A percentile compares a stretch with the other conserved stretches of the same genome.
Conservation (phyloP, 148 eudicot species). For the Polygonum maritimum region DNA sequence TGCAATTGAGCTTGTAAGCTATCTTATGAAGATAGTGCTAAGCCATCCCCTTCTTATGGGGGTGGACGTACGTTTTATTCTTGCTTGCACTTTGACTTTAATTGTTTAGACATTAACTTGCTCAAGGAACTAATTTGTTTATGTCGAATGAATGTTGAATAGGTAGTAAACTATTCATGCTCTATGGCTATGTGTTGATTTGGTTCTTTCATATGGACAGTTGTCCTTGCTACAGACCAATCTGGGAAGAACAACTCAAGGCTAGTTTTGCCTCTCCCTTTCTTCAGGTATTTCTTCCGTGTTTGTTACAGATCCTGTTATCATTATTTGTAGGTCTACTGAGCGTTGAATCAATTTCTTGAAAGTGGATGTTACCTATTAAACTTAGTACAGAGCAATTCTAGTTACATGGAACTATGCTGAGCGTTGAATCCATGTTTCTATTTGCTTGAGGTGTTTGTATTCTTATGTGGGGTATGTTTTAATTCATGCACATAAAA, state of each 20-base stretch:
- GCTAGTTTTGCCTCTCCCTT: constrained; percentile 77
- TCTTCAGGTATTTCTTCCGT: constrained; percentile 47
- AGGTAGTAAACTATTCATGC: neutral
- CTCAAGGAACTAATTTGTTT: neutral
- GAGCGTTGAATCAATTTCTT: neutral
- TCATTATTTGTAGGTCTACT: neutral
- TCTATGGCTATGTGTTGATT: neutral
- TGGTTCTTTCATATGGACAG: constrained; percentile 38
- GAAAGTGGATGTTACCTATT: neutral
- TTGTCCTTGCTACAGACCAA: constrained; percentile 69
- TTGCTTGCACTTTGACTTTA: neutral
- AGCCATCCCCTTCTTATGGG: neutral
- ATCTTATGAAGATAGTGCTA: neutral
- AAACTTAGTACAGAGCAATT: neutral
- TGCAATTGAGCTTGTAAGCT: neutral
- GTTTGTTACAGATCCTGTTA: neutral
- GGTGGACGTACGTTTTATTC: neutral
- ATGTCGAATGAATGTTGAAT: neutral
- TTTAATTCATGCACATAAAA: too few species aligned
- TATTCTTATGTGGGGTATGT: too few species aligned
- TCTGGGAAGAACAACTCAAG: constrained; percentile 90
- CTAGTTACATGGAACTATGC: neutral
- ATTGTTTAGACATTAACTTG: neutral
- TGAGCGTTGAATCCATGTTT: neutral
- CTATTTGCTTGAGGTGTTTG: too few species aligned